Percentiles rank a stretch among this genome's conserved stretches.
These are phyloP conservation scores for Sanghuangporus baumii DNA, from an alignment of 1,284 basidiomycete species.

Conservation along the genomic window DNA sequence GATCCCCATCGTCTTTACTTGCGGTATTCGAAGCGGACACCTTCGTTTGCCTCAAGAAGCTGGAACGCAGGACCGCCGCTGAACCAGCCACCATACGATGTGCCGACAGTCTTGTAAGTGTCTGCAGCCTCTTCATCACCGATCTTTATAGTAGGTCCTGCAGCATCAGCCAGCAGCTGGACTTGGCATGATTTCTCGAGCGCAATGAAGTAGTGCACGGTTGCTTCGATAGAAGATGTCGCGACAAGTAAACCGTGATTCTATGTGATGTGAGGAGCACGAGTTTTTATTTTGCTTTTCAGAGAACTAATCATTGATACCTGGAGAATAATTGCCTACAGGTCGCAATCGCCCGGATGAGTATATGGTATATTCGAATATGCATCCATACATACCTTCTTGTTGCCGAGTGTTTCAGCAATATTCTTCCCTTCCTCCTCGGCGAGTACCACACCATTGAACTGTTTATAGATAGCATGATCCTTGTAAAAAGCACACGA, in stretches of 20 bases:
- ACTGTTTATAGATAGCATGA: slow-evolving; percentile 39
- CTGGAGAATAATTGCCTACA: slow-evolving; percentile 25
- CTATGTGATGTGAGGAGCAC: slow-evolving; percentile 34
- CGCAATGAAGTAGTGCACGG: slow-evolving; percentile 34
- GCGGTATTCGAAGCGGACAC: slow-evolving; percentile 19
- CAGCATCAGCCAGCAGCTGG: slow-evolving; percentile 45
- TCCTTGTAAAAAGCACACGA: slow-evolving; percentile 42
- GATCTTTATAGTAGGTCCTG: slow-evolving; percentile 29
- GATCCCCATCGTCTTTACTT: neutral
- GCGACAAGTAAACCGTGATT: slow-evolving; percentile 57
- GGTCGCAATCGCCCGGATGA: neutral
- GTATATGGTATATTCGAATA: neutral
- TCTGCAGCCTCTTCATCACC: slow-evolving; percentile 24
- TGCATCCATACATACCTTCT: slow-evolving; percentile 34
- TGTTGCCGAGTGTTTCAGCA: slow-evolving; percentile 43
- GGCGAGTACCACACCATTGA: slow-evolving; percentile 54
- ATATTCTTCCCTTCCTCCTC: slow-evolving; percentile 55
- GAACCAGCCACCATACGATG: slow-evolving; percentile 32
- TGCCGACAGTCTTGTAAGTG: slow-evolving; percentile 30
- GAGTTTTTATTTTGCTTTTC: slow-evolving; percentile 5
- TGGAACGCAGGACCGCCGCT: slow-evolving; percentile 33
- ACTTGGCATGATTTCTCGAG: slow-evolving; percentile 44
- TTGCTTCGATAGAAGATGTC: slow-evolving; percentile 35
- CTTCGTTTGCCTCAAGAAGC: slow-evolving; percentile 33
- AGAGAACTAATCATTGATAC: slow-evolving; percentile 12